phyloP scores from a whole-genome alignment of 805 yeast species.

The Lachancea nothofagi region DNA sequence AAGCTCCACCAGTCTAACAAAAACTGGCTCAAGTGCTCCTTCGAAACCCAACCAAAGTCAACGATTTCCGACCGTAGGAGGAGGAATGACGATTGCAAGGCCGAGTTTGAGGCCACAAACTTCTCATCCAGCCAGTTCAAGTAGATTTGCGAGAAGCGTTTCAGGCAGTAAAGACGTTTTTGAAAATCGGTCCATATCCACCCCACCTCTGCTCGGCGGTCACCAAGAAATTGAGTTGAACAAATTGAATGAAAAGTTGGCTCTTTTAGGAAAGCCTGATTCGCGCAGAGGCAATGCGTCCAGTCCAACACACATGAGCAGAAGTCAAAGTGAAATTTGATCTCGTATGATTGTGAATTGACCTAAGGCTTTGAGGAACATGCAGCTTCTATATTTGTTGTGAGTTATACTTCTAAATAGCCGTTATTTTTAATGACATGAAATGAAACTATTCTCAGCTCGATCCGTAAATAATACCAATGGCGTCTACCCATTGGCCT shows the following conservation, averaged over 20 bases:
- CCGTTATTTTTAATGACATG: constrained; percentile 5
- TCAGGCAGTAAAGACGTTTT: not conserved
- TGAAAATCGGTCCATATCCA: constrained; percentile 2
- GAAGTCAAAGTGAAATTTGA: constrained; percentile 18
- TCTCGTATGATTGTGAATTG: no score
- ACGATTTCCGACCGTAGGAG: constrained; percentile 9
- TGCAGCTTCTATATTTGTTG: no score
- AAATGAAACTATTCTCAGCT: constrained; percentile 4
- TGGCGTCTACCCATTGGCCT: constrained; percentile 66
- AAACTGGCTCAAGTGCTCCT: constrained; percentile 5
- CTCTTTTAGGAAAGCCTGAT: constrained; percentile 19
- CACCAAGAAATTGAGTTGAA: constrained; percentile 24
- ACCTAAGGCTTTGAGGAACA: no score
- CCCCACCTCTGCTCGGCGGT: constrained; percentile 7
- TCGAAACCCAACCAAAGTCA: constrained; percentile 14
- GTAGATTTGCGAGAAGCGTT: constrained; percentile 8
- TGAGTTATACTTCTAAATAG: constrained; percentile 1
- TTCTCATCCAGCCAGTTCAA: constrained; percentile 3
- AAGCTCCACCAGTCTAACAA: constrained; percentile 6
- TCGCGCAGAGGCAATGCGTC: constrained; percentile 6
- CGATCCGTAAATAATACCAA: constrained; percentile 58
- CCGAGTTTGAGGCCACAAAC: constrained; percentile 9
- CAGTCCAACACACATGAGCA: constrained; percentile 11
- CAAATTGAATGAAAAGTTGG: constrained; percentile 31
- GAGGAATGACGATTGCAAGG: constrained; percentile 5